Conservation (phyloP, 1,284 basidiomycete genomes). For the Pulchroboletus neoregius region DNA sequence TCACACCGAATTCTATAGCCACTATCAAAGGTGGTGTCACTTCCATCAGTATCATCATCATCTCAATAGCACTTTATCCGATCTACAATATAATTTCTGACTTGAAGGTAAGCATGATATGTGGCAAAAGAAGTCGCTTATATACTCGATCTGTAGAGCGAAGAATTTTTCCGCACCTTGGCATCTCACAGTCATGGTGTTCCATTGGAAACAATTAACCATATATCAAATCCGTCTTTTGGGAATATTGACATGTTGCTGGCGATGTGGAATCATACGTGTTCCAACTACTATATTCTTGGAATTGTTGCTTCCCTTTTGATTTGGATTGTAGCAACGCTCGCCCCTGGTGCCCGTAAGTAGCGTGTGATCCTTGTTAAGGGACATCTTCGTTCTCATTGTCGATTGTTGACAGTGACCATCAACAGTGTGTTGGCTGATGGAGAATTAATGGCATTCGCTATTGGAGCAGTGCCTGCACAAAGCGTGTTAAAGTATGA, state of each 20-base stretch:
- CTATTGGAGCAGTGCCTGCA: constrained; percentile 19
- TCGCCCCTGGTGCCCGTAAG: constrained; percentile 29
- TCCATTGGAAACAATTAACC: constrained; percentile 23
- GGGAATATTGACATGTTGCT: constrained; percentile 16
- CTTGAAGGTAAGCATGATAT: constrained; percentile 15
- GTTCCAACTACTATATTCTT: constrained; percentile 29
- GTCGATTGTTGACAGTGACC: constrained; percentile 14
- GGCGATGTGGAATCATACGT: constrained; percentile 15
- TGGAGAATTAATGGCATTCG: constrained; percentile 22
- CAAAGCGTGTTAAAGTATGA: constrained; percentile 29
- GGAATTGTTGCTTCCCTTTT: constrained; percentile 22
- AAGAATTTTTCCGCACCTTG: constrained; percentile 30
- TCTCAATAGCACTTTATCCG: constrained; percentile 28
- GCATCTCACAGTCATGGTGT: constrained; percentile 17
- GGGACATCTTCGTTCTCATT: background rate
- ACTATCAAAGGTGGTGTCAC: constrained; percentile 29
- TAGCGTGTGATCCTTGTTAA: background rate
- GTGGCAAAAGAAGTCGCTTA: background rate
- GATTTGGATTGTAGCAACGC: constrained; percentile 15
- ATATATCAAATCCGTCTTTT: constrained; percentile 27
- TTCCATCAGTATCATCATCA: constrained; percentile 28
- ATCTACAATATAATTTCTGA: constrained; percentile 18
- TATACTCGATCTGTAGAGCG: constrained; percentile 17
- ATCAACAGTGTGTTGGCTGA: constrained; percentile 24
- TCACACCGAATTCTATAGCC: constrained; percentile 9